A percentile compares a stretch with the other conserved stretches of the same genome.
Evolutionary conservation across 2,329 filamentous ascomycete species (phyloP).

Genomic region (Xylariaceae sp.): DNA sequence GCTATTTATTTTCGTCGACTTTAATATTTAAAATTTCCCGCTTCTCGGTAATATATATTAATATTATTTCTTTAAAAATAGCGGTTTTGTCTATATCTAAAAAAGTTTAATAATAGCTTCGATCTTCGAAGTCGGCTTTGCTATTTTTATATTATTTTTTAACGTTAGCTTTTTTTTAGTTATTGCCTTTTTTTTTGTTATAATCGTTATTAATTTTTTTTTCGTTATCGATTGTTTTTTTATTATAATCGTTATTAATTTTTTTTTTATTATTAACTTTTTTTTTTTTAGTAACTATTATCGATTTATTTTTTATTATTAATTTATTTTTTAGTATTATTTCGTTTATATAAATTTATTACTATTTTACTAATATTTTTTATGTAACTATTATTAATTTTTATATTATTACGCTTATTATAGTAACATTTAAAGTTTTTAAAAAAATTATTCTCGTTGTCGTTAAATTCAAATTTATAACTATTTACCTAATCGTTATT

Average conservation of each 20-base stretch:
- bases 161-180: background rate
- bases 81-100: too few species aligned
- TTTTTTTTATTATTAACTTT: background rate
- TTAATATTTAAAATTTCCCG: too few species aligned
- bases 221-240: background rate
- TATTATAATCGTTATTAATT: background rate
- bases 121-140: too few species aligned
- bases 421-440: background rate
- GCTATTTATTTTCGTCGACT: background rate
- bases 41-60: too few species aligned
- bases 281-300: background rate
- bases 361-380: background rate
- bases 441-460: background rate
- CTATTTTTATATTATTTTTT: background rate
- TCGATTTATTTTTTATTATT: background rate
- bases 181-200: background rate
- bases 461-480: background rate
- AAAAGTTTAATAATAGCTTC: background rate
- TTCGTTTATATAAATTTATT: background rate
- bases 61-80: too few species aligned
- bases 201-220: background rate
- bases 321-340: background rate
- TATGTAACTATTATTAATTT: background rate
- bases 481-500: background rate
- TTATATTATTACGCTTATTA: background rate